A percentile compares a stretch with the other conserved stretches of the same genome.
Evolutionary conservation across 495 filamentous ascomycete genomes (phyloP).

Genomic region (Thermochaetoides thermophila): DNA sequence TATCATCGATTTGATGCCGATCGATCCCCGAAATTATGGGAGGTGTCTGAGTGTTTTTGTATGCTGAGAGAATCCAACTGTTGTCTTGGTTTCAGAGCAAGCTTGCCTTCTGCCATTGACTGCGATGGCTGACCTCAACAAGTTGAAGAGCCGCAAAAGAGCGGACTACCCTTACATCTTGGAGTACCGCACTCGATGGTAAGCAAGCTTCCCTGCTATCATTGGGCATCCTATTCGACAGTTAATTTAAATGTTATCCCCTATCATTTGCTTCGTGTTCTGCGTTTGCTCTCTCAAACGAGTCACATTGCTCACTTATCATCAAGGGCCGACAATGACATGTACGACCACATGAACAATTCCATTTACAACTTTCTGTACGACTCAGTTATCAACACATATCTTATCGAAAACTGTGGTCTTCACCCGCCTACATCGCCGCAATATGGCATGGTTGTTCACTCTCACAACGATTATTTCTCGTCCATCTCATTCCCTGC

Average conservation of each 20-base stretch:
- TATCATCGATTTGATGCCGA: too few relatives aligned
- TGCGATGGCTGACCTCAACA: conserved; percentile 21
- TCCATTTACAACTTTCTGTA: conserved; percentile 67
- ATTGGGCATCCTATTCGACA: conserved; percentile 1
- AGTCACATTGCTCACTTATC: not conserved
- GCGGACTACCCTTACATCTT: conserved; percentile 66
- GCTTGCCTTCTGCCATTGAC: too few relatives aligned
- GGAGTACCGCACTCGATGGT: conserved; percentile 86
- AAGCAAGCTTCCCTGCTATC: conserved; percentile 7
- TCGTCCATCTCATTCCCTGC: conserved; percentile 70
- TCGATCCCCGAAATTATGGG: not conserved
- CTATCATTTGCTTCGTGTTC: too few relatives aligned
- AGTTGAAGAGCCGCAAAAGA: conserved; percentile 48
- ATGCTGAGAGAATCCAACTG: too few relatives aligned
- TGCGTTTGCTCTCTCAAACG: not conserved
- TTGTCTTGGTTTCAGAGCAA: too few relatives aligned
- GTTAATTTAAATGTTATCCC: not conserved
- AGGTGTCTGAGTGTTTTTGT: too few relatives aligned
- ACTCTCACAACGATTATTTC: conserved; percentile 74
- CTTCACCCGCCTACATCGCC: conserved; percentile 53
- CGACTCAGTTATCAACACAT: conserved; percentile 84
- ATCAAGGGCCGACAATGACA: conserved; percentile 94
- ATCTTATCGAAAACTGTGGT: conserved; percentile 66
- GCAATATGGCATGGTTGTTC: conserved; percentile 70
- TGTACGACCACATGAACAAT: conserved; percentile 84